phyloP scores from a whole-genome alignment of 495 filamentous ascomycete genomes.

The Diplogelasinospora grovesii region DNA sequence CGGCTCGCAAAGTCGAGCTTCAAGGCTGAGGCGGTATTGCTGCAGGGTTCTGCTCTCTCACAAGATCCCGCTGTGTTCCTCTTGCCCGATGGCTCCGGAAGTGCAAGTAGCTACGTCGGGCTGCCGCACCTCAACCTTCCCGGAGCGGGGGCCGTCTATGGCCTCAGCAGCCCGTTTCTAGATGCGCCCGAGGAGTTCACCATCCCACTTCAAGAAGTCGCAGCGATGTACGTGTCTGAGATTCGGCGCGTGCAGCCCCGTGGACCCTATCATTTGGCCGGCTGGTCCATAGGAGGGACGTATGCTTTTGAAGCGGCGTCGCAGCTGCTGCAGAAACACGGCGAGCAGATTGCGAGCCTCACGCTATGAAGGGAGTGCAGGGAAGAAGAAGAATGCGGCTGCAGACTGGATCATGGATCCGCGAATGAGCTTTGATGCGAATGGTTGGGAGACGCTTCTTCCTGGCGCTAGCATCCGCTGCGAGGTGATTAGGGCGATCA shows the following conservation, averaged over 20 bases:
- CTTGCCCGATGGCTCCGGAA: slow-evolving; percentile 61
- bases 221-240: slow-evolving; percentile 36
- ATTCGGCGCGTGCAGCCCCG: slow-evolving; percentile 45
- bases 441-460: slow-evolving; percentile 11
- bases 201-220: slow-evolving; percentile 27
- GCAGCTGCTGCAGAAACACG: slow-evolving; percentile 48
- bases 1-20: slow-evolving; percentile 39
- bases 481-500: slow-evolving; percentile 11
- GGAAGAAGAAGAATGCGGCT: slow-evolving; percentile 11
- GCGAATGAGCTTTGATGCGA: slow-evolving; percentile 6
- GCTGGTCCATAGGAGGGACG: slow-evolving; percentile 74
- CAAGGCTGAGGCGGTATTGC: slow-evolving; percentile 44
- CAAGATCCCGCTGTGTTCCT: slow-evolving; percentile 47
- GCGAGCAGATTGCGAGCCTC: slow-evolving; percentile 57
- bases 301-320: slow-evolving; percentile 63
- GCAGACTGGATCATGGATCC: slow-evolving; percentile 16
- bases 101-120: slow-evolving; percentile 42
- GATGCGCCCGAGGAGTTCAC: slow-evolving; percentile 33
- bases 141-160: slow-evolving; percentile 38
- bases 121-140: slow-evolving; percentile 29
- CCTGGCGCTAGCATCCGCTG: slow-evolving; percentile 6
- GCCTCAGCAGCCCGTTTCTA: slow-evolving; percentile 48
- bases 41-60: slow-evolving; percentile 44
- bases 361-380: too few species aligned
- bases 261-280: slow-evolving; percentile 55